Conservation (phyloP, 2,329 filamentous ascomycete species). For the Aspergillus versicolor region DNA sequence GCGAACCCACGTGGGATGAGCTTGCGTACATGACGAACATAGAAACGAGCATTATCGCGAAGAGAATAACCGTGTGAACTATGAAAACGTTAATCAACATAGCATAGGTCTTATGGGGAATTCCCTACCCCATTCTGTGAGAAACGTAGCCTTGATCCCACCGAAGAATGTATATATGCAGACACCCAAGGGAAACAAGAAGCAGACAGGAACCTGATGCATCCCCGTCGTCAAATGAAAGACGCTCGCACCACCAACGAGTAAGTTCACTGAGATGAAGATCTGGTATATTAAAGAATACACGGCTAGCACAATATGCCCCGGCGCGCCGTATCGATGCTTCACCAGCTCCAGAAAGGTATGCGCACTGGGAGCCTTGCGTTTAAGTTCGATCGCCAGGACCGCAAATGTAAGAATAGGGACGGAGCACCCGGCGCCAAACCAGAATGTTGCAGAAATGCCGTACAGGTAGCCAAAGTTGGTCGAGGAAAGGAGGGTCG, state of each 20-base stretch:
- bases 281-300: conserved; percentile 1
- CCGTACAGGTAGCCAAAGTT: conserved; percentile 4
- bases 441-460: background rate
- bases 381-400: conserved; percentile 2
- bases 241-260: background rate
- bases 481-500: background rate
- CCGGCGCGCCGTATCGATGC: background rate
- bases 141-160: conserved; percentile 5
- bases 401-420: conserved; percentile 1
- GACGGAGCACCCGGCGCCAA: background rate
- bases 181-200: background rate
- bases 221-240: background rate
- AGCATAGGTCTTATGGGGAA: too few relatives aligned
- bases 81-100: too few relatives aligned
- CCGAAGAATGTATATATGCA: conserved; percentile 3
- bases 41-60: background rate
- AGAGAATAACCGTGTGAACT: conserved; percentile 1
- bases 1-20: conserved; percentile 16
- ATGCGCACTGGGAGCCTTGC: conserved; percentile 1
- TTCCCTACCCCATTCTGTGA: background rate
- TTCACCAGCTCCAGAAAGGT: conserved; percentile 4
- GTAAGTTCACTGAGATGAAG: background rate
- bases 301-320: background rate
- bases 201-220: background rate
- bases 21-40: conserved; percentile 3